A percentile compares a stretch with the other conserved stretches of the same genome.
Conservation (phyloP, 805 yeast genomes). For the Wickerhamomyces queroliae region DNA sequence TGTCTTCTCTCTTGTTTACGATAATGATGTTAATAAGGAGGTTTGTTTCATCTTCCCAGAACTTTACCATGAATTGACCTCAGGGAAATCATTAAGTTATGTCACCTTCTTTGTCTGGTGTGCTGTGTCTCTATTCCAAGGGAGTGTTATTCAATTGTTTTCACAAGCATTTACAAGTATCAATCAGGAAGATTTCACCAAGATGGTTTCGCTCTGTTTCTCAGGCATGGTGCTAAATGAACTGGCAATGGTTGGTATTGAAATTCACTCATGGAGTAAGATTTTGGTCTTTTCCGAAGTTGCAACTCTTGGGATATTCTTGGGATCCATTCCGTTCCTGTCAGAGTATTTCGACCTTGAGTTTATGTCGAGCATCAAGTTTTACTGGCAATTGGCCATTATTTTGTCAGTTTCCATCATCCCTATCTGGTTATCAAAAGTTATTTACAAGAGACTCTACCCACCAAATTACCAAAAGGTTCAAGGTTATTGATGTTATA, state of each 20-base stretch:
- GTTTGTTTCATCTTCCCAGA: slow-evolving; percentile 91
- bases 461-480: slow-evolving; percentile 98
- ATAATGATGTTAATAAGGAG: slow-evolving; percentile 85
- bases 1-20: slow-evolving; percentile 87
- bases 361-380: slow-evolving; percentile 51
- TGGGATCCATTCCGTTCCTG: slow-evolving; percentile 77
- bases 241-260: slow-evolving; percentile 87
- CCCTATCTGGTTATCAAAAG: slow-evolving; percentile 86
- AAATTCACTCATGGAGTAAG: slow-evolving; percentile 86
- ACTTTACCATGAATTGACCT: slow-evolving; percentile 84
- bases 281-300: slow-evolving; percentile 70
- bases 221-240: slow-evolving; percentile 79
- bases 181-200: slow-evolving; percentile 43
- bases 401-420: slow-evolving; percentile 66
- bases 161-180: slow-evolving; percentile 75
- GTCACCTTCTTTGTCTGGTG: slow-evolving; percentile 91
- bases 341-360: slow-evolving; percentile 78
- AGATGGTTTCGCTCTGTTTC: slow-evolving; percentile 84
- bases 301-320: slow-evolving; percentile 58
- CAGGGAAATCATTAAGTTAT: slow-evolving; percentile 81
- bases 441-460: slow-evolving; percentile 65
- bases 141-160: slow-evolving; percentile 74
- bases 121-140: slow-evolving; percentile 85
- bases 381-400: slow-evolving; percentile 62
- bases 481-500: slow-evolving; percentile 70